These are phyloP conservation scores for Lactarius deliciosus DNA, from an alignment of 768 basidiomycete genomes.

Conservation along the genomic window DNA sequence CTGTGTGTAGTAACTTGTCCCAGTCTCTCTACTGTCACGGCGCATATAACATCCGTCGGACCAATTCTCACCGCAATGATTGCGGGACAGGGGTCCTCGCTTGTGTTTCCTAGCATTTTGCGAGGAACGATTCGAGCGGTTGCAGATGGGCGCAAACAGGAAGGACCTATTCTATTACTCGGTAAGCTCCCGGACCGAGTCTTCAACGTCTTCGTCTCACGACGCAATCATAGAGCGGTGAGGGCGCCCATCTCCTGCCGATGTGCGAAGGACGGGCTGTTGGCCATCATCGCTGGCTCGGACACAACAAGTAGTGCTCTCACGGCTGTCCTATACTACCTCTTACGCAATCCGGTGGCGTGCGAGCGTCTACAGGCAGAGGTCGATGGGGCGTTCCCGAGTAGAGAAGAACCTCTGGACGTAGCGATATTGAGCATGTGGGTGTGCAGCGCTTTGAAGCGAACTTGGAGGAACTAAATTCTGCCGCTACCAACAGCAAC, in stretches of 20 bases:
- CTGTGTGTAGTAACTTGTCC: not conserved
- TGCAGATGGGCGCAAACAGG: conserved; percentile 6
- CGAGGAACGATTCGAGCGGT: not conserved
- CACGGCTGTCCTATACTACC: not conserved
- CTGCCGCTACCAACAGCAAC: not conserved
- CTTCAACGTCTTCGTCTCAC: not conserved
- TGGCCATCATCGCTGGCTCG: not conserved
- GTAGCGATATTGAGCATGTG: conserved; percentile 3
- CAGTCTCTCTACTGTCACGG: not conserved
- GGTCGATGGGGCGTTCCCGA: not conserved
- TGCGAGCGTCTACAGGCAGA: not conserved
- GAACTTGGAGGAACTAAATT: not conserved
- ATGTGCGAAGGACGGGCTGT: not conserved
- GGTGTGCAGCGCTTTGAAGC: not conserved
- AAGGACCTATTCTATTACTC: conserved; percentile 43
- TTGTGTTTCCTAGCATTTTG: not conserved
- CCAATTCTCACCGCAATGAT: not conserved
- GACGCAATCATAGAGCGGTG: conserved; percentile 6
- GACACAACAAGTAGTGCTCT: not conserved
- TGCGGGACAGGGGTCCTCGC: not conserved
- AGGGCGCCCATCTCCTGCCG: not conserved
- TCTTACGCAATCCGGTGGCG: not conserved
- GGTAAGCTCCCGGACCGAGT: conserved; percentile 29
- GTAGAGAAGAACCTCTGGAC: conserved; percentile 12
- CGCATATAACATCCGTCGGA: not conserved